These are phyloP conservation scores for Pulveroboletus frians DNA, from an alignment of 768 basidiomycete genomes.

Conservation along the genomic window DNA sequence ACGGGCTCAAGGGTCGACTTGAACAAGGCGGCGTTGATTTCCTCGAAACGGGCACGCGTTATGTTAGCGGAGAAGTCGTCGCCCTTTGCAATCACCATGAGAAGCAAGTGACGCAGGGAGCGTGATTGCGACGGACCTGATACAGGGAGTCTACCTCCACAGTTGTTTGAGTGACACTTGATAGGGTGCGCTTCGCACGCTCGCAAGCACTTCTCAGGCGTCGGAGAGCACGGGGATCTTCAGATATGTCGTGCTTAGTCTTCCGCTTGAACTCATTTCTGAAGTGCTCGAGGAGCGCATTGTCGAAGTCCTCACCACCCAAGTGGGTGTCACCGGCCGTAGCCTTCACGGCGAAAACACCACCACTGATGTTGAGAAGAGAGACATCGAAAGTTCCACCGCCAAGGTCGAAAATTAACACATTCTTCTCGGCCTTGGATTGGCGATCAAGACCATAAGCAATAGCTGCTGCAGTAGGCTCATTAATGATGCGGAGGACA, in stretches of 20 bases:
- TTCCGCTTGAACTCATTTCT: slow-evolving; percentile 99
- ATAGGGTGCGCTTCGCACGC: slow-evolving; percentile 98
- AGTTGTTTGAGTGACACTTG: slow-evolving; percentile 97
- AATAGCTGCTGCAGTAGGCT: slow-evolving; percentile 98
- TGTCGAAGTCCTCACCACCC: slow-evolving; percentile 99
- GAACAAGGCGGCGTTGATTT: slow-evolving; percentile 94
- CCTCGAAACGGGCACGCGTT: slow-evolving; percentile 99
- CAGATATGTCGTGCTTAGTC: slow-evolving; percentile 94
- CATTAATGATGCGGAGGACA: slow-evolving; percentile 99
- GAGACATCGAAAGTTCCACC: slow-evolving; percentile 99
- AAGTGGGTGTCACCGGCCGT: slow-evolving; percentile 99
- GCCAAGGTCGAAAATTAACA: slow-evolving; percentile 98
- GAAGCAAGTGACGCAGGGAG: background rate
- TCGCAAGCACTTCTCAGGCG: slow-evolving; percentile 97
- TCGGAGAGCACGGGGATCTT: slow-evolving; percentile 93
- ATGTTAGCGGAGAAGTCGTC: slow-evolving; percentile 99
- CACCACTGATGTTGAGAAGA: slow-evolving; percentile 93
- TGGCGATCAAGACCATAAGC: slow-evolving; percentile 98
- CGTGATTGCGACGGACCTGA: slow-evolving; percentile 50
- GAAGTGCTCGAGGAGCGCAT: slow-evolving; percentile 96
- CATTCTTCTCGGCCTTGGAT: slow-evolving; percentile 92
- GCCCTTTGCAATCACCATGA: slow-evolving; percentile 47
- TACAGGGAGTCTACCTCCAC: slow-evolving; percentile 98
- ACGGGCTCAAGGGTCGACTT: slow-evolving; percentile 98
- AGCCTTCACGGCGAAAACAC: slow-evolving; percentile 98